Base-by-base conservation (phyloP, 1,139 yeast genomes). In the Pichia sp. region DNA sequence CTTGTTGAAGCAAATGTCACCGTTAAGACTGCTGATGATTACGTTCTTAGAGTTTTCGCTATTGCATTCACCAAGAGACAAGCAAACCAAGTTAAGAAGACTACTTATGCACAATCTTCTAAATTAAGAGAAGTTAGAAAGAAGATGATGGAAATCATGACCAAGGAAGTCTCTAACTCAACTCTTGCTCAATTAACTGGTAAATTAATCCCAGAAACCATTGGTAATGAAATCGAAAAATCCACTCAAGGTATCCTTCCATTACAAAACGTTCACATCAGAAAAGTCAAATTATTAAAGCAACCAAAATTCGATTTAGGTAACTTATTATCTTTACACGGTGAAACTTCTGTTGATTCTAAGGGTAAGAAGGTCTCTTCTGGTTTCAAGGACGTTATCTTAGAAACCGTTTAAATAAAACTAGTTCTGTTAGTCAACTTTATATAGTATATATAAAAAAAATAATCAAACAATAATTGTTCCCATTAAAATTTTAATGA, bases 51-150 rank as follows among this genome's bases (percentile, higher is more conserved):
- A 71, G 74, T 84, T 58, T 84, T 84, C 67, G 85, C 85, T 68
- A 82, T 84, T 71, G 95, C 88, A 56, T 84, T 84, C 88, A 84
- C 95, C 73, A 83, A 79, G 79, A 82, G 89, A 69, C 83, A 80
- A 67, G 74, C 85, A 59, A 82, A 81, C 79, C 95, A 84, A 72
- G 74, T 84, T 67, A 84, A 83, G 83, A 84, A 83, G 80, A 81
- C 91, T 62, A 73, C 91, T 57, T 84, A 84, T 69, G 95, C 95
- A 60, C 91, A 84, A 74, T 72, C 88, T 52, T 84, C 94, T 56
- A 86, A 84, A 72, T 79, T 84, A 72, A 83, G 93, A 71, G 85
- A 57, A 60, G 71, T 71, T 47, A 79, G 93, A 75, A 81, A 83
- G 83, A 83, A 79, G 75, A 83, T 84, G 81, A 68, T 74, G 59